Evolutionary conservation across 2,329 filamentous ascomycete genomes (phyloP).

Genomic region (Macrophomina phaseolina): DNA sequence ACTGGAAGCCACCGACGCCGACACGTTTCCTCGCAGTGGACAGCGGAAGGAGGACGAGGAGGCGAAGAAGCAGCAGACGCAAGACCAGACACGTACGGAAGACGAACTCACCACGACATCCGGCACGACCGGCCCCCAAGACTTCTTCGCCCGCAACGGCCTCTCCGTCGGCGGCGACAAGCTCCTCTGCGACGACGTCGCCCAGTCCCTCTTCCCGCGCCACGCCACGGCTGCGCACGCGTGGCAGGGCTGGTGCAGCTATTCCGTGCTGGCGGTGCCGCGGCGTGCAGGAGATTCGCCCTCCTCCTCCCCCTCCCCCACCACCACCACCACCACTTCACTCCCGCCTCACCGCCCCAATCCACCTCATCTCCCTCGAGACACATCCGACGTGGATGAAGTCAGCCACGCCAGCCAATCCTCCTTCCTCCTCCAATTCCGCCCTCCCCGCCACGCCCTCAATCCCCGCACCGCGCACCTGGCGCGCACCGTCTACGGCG

Average conservation of each 20-base stretch:
- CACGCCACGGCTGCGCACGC: not conserved
- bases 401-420: no score
- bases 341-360: no score
- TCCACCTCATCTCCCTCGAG: no score
- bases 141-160: conserved; percentile 28
- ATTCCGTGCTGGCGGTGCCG: conserved; percentile 24
- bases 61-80: no score
- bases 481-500: conserved; percentile 34
- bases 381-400: no score
- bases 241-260: conserved; percentile 30
- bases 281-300: not conserved
- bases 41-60: no score
- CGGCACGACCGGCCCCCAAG: not conserved
- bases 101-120: not conserved
- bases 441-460: conserved; percentile 23
- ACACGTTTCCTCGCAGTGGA: not conserved
- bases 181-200: conserved; percentile 20
- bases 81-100: not conserved
- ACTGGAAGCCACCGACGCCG: not conserved
- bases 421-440: conserved; percentile 29
- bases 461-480: conserved; percentile 31
- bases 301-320: no score
- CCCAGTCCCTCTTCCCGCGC: conserved; percentile 12
- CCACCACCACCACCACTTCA: no score
- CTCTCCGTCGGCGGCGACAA: conserved; percentile 5